Percentiles rank a stretch among this genome's conserved stretches.
These are phyloP conservation scores for Coffea canephora DNA, from an alignment of 257 asterid species.

Conservation along the genomic window DNA sequence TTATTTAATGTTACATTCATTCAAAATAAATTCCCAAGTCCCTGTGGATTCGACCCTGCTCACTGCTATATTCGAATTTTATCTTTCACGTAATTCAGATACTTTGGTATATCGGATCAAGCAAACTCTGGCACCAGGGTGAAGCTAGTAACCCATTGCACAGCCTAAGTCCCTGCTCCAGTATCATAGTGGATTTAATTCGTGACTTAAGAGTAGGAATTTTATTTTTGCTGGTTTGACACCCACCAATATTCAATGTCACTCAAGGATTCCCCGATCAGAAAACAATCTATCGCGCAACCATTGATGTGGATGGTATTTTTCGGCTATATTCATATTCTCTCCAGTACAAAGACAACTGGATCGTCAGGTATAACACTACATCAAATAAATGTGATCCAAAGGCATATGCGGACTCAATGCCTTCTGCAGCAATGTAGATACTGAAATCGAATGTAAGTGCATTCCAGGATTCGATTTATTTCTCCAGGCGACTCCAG, in stretches of 20 bases:
- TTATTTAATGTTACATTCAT: too few relatives aligned
- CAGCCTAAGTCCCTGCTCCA: too few relatives aligned
- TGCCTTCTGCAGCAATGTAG: slow-evolving; percentile 31
- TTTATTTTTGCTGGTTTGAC: too few relatives aligned
- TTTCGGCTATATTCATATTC: slow-evolving; percentile 39
- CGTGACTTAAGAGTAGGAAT: too few relatives aligned
- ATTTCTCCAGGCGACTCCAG: slow-evolving; percentile 25
- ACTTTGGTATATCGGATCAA: too few relatives aligned
- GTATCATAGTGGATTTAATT: too few relatives aligned
- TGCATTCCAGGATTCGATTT: slow-evolving; percentile 48
- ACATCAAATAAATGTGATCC: slow-evolving; percentile 27
- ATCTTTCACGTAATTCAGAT: too few relatives aligned
- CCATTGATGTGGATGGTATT: slow-evolving; percentile 48
- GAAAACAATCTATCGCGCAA: slow-evolving; percentile 26
- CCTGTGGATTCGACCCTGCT: too few relatives aligned
- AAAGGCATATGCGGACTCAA: slow-evolving; percentile 52
- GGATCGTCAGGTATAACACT: slow-evolving; percentile 24
- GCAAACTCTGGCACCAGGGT: too few relatives aligned
- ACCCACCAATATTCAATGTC: slow-evolving; percentile 1
- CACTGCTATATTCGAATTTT: too few relatives aligned
- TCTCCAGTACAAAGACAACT: slow-evolving; percentile 5
- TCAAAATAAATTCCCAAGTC: too few relatives aligned
- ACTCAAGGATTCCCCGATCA: slow-evolving; percentile 21
- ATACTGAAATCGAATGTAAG: slow-evolving; percentile 6
- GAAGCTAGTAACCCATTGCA: too few relatives aligned